Evolutionary conservation across 129 eudicot genomes (phyloP).

Genomic region (Flaveria bidentis): DNA sequence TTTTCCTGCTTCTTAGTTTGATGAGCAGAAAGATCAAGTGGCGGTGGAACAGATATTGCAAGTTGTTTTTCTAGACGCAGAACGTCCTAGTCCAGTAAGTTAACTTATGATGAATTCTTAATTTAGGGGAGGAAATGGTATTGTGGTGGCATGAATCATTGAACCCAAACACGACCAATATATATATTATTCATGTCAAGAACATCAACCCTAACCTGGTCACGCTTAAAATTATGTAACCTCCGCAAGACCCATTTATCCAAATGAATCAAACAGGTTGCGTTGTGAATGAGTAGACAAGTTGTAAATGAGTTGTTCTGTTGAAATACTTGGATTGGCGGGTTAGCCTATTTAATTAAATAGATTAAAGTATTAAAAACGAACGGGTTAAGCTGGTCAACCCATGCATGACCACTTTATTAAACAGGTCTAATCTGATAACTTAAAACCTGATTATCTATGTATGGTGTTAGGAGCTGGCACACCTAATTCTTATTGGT

Average conservation of each 20-base stretch:
- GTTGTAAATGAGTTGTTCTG: background rate
- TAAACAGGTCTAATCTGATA: background rate
- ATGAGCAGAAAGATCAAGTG: conserved; percentile 58
- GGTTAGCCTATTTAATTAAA: background rate
- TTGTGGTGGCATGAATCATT: background rate
- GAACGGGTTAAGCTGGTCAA: background rate
- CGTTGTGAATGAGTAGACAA: too few species aligned
- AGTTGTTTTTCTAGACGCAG: conserved; percentile 58
- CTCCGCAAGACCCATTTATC: background rate
- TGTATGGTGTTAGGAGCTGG: background rate
- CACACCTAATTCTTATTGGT: too few species aligned
- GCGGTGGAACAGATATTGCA: conserved; percentile 56
- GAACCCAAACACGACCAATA: background rate
- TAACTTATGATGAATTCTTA: background rate
- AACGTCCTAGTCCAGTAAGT: conserved; percentile 60
- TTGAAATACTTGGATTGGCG: background rate
- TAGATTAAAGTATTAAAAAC: background rate
- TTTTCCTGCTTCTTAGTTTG: conserved; percentile 41
- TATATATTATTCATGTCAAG: background rate
- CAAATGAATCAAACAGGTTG: background rate
- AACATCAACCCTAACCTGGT: background rate
- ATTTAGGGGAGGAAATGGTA: background rate
- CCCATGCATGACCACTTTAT: background rate
- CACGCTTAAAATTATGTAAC: background rate
- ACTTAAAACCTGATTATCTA: background rate